Conservation (phyloP, 164 flowering plant species). For the Echeveria elegans region DNA sequence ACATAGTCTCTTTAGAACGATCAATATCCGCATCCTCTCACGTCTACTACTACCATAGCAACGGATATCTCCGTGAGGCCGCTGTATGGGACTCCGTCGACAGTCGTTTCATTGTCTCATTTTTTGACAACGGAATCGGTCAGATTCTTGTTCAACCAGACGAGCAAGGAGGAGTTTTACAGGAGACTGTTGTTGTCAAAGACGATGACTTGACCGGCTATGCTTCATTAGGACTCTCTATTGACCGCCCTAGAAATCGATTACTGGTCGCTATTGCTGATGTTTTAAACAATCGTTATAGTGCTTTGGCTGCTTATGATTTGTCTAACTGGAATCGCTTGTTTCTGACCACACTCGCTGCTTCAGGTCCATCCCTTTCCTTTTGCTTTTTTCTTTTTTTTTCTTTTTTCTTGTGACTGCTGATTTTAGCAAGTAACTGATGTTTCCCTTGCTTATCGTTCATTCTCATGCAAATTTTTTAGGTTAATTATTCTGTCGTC, state of each 20-base stretch:
- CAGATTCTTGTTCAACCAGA: too few species aligned
- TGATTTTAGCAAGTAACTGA: too few species aligned
- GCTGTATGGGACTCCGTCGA: conserved; percentile 65
- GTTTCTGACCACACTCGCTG: conserved; percentile 62
- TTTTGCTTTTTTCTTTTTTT: too few species aligned
- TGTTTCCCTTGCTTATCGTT: too few species aligned
- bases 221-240: conserved; percentile 45
- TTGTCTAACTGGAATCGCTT: conserved; percentile 54
- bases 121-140: conserved; percentile 60
- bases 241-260: conserved; percentile 64
- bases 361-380: too few species aligned
- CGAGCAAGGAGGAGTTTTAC: too few species aligned
- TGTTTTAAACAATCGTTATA: conserved; percentile 33
- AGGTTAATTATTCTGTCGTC: too few species aligned
- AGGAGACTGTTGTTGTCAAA: conserved; percentile 36
- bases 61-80: conserved; percentile 68
- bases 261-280: conserved; percentile 56
- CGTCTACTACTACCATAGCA: conserved; percentile 55
- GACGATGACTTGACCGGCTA: conserved; percentile 54
- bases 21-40: conserved; percentile 35
- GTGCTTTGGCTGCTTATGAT: conserved; percentile 78
- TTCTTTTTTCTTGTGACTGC: too few species aligned
- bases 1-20: conserved; percentile 44
- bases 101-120: conserved; percentile 65
- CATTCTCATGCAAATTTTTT: too few species aligned